These are phyloP conservation scores for Paecilomyces variotii DNA, from an alignment of 2,329 filamentous ascomycete genomes.

Conservation along the genomic window DNA sequence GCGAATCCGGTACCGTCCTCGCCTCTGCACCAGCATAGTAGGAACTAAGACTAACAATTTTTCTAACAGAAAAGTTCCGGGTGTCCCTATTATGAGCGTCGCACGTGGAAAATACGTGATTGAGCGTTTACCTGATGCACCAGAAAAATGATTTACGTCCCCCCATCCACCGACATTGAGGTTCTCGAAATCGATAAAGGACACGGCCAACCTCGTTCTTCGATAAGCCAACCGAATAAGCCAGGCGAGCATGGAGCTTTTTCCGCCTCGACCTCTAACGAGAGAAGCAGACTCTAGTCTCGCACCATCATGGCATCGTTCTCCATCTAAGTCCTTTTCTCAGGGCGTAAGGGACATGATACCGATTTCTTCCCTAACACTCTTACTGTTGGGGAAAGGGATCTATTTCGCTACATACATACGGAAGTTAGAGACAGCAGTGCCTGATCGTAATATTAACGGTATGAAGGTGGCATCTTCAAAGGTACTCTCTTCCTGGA, in stretches of 20 bases:
- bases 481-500: neutral
- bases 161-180: neutral
- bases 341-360: neutral
- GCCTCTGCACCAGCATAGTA: neutral
- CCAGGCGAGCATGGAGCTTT: neutral
- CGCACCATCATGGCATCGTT: no score
- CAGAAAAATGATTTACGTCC: constrained; percentile 43
- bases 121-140: constrained; percentile 79
- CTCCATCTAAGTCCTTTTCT: neutral
- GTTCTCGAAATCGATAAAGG: neutral
- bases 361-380: neutral
- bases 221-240: neutral
- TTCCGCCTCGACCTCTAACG: neutral
- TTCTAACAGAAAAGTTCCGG: constrained; percentile 56
- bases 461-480: neutral
- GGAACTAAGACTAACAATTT: neutral
- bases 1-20: constrained; percentile 49
- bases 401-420: neutral
- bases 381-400: neutral
- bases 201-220: neutral
- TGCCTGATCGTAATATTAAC: neutral
- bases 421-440: neutral
- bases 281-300: neutral
- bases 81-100: constrained; percentile 64
- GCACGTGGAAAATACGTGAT: constrained; percentile 89